Evolutionary conservation across 106 monocot genomes (phyloP).

Genomic region (Chionographis japonica): DNA sequence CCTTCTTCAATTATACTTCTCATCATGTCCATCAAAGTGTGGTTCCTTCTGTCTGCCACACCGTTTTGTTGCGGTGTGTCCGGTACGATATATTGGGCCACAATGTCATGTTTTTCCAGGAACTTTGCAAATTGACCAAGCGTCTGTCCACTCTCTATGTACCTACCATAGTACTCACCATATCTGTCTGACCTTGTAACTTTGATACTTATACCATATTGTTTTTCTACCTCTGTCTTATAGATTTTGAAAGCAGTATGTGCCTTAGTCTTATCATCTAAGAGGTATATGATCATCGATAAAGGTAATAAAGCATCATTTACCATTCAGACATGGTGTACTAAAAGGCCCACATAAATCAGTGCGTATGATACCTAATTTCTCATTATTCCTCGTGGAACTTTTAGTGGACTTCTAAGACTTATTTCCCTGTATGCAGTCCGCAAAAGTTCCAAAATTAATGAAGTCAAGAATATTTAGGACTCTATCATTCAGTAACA

Average conservation of each 20-base stretch:
- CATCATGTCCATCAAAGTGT: neutral
- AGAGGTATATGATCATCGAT: slow-evolving; percentile 6
- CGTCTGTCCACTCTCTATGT: slow-evolving; percentile 6
- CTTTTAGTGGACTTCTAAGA: slow-evolving; percentile 3
- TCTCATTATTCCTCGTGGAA: neutral
- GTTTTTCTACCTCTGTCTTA: slow-evolving; percentile 15
- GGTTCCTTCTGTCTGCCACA: slow-evolving; percentile 8
- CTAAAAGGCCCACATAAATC: neutral
- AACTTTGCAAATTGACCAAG: slow-evolving; percentile 9
- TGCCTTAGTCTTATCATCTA: slow-evolving; percentile 9
- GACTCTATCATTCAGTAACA: neutral
- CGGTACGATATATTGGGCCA: slow-evolving; percentile 8
- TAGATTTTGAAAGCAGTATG: slow-evolving; percentile 11
- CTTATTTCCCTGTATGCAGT: slow-evolving; percentile 8
- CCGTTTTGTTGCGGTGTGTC: slow-evolving; percentile 3
- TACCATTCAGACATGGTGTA: neutral
- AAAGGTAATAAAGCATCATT: slow-evolving; percentile 1
- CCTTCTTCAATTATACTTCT: too few species aligned
- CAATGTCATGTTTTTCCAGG: slow-evolving; percentile 7
- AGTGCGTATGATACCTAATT: slow-evolving; percentile 1
- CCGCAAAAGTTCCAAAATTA: slow-evolving; percentile 10
- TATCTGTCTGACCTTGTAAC: slow-evolving; percentile 2
- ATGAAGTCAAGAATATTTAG: slow-evolving; percentile 3
- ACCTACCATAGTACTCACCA: slow-evolving; percentile 12
- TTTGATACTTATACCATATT: slow-evolving; percentile 3